Conservation (phyloP, 192 early-diverging fungal species). For the Podila clonocystis region DNA sequence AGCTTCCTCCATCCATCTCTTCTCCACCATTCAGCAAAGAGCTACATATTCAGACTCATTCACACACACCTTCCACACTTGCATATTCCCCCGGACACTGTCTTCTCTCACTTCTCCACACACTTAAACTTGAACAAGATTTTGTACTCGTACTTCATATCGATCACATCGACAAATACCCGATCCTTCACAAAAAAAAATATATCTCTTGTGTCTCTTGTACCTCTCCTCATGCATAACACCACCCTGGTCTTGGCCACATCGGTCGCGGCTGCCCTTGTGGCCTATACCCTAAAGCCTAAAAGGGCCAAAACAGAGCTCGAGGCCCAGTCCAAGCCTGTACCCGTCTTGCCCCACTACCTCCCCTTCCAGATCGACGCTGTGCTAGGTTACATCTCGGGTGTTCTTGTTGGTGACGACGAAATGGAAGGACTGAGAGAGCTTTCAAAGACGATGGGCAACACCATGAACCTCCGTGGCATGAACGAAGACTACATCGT, state of each 20-base stretch:
- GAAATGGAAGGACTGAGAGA: slow-evolving; percentile 23
- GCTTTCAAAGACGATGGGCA: neutral
- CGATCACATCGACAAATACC: neutral
- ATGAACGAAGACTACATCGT: slow-evolving; percentile 37
- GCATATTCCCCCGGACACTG: no score
- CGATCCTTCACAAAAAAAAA: neutral
- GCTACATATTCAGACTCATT: no score
- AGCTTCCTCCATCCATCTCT: no score
- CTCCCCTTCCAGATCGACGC: slow-evolving; percentile 33
- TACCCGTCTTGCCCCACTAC: slow-evolving; percentile 15
- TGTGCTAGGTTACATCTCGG: slow-evolving; percentile 15
- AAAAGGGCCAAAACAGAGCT: slow-evolving; percentile 41
- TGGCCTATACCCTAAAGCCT: slow-evolving; percentile 30
- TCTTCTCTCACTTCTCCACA: no score
- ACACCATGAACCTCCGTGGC: slow-evolving; percentile 27
- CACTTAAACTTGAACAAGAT: no score
- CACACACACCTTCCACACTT: no score
- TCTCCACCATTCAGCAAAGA: no score
- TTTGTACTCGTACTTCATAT: no score
- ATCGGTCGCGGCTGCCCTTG: slow-evolving; percentile 13
- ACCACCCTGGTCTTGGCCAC: slow-evolving; percentile 17
- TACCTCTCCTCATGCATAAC: slow-evolving; percentile 1
- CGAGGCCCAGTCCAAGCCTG: slow-evolving; percentile 15
- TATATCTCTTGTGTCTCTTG: neutral
- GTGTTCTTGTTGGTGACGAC: slow-evolving; percentile 2